These are phyloP conservation scores for Coniochaeta sp. DNA, from an alignment of 2,329 filamentous ascomycete genomes.

Conservation along the genomic window DNA sequence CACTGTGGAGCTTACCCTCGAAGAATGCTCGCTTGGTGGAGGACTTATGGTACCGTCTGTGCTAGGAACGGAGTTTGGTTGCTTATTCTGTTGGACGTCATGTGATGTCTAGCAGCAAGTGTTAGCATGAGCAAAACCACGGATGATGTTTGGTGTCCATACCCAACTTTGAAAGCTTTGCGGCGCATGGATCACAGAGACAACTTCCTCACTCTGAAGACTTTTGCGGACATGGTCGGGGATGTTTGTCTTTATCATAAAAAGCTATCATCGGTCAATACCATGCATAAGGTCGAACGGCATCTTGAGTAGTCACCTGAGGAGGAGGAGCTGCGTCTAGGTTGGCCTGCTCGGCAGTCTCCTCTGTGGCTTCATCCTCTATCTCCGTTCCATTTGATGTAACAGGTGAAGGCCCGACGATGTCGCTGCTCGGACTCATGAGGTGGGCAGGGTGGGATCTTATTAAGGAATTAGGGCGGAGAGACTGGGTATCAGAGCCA, in stretches of 20 bases:
- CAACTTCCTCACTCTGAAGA: constrained; percentile 62
- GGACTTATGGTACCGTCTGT: constrained; percentile 22
- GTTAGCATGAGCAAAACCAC: constrained; percentile 12
- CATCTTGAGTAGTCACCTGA: constrained; percentile 24
- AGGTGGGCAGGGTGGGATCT: constrained; percentile 41
- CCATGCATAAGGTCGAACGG: not conserved
- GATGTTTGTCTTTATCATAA: constrained; percentile 49
- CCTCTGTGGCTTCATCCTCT: constrained; percentile 66
- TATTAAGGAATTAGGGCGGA: constrained; percentile 43
- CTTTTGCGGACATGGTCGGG: constrained; percentile 48
- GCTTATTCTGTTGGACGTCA: constrained; percentile 17
- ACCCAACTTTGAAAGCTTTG: constrained; percentile 78
- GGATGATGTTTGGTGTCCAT: constrained; percentile 17
- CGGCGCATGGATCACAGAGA: constrained; percentile 88
- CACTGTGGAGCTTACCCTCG: constrained; percentile 22
- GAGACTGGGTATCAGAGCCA: constrained; percentile 35
- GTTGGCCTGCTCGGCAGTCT: constrained; percentile 33
- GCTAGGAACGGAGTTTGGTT: constrained; percentile 18
- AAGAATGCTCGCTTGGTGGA: constrained; percentile 23
- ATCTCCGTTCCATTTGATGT: constrained; percentile 82
- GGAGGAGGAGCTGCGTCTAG: constrained; percentile 21
- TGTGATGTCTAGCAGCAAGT: constrained; percentile 29
- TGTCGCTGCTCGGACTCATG: constrained; percentile 56
- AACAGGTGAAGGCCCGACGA: constrained; percentile 74
- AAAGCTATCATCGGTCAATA: constrained; percentile 26